Evolutionary conservation across 2,329 filamentous ascomycete species (phyloP).

Genomic region (Penicillium sclerotiorum): DNA sequence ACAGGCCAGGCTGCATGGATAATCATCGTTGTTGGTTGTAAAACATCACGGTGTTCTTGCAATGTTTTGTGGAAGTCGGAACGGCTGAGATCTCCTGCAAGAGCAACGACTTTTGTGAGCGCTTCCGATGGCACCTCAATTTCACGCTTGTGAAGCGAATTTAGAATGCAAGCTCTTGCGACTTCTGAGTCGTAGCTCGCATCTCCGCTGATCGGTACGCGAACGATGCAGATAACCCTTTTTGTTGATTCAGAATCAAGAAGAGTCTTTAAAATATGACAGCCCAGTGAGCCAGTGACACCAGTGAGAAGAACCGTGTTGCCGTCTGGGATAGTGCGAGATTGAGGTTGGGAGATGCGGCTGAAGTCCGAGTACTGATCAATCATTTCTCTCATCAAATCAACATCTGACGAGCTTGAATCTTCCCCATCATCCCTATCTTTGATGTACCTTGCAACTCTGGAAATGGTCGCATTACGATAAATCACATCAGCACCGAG

Average conservation of each 20-base stretch:
- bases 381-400: background rate
- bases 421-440: background rate
- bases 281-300: constrained; percentile 1
- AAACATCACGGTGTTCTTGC: background rate
- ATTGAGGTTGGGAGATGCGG: background rate
- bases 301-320: constrained; percentile 1
- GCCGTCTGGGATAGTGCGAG: background rate
- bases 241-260: constrained; percentile 2
- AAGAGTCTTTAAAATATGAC: constrained; percentile 2
- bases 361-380: background rate
- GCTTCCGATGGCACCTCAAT: background rate
- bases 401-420: background rate
- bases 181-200: background rate
- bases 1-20: constrained; percentile 5
- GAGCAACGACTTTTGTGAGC: background rate
- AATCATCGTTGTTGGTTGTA: background rate
- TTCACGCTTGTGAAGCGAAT: background rate
- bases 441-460: constrained; percentile 3
- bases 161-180: background rate
- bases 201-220: background rate
- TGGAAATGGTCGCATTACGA: background rate
- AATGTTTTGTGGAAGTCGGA: background rate
- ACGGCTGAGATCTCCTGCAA: background rate
- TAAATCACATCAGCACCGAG: constrained; percentile 3
- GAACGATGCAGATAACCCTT: background rate